Base-by-base conservation (phyloP, 208 protist genomes). In the Angomonas deanei region DNA sequence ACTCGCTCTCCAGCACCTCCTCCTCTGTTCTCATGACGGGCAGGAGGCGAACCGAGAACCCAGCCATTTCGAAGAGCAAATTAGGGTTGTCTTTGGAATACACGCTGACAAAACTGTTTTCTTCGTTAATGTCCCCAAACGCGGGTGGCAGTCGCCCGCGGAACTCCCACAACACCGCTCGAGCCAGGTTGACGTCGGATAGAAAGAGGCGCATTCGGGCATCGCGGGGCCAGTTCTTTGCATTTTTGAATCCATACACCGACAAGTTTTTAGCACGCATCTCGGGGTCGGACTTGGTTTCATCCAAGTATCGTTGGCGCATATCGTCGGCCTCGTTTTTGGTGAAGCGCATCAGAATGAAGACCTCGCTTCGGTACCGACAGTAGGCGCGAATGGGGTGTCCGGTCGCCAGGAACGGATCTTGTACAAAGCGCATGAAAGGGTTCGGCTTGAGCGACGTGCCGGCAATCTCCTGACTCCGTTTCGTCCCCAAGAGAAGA, bases 31-130 rank as follows among this genome's bases (percentile, higher is more conserved):
- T 89, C 61, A 73, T 68, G n/a, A 94, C 86, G 0, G 93, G 90
- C 62, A 93, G 73, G 33, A 99, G 88, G 24, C 97, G 91, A 42
- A 99, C 81, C 64, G 99, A 99, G 82, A 99, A 99, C 38, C 98
- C 98, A 49, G 86, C 92, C 97, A 99, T 99, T 61, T 97, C 93
- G 77, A 99, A 99, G 30, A 99, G 91, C 36, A 99, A 56, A 80
- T 99, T 99, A 10, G 99, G 99, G 86, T 99, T 99, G 76, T 99
- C 98, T 78, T 99, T 91, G 39, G 91, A 98, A 84, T 99, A 99
- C 0, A 99, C 99, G 47, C 96, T 99, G 13, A 99, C 94, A 72
- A 99, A 99, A n/a, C 80, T 92, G 64, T 98, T 96, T 21, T 97
- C 86, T 84, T 98, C 99, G 36, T 91, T 91, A 34, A 99, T 77